Evolutionary conservation across 2,329 filamentous ascomycete species (phyloP), one percentile per base, ranked within the genome.

Genomic region (Tolypocladium nubicola): DNA sequence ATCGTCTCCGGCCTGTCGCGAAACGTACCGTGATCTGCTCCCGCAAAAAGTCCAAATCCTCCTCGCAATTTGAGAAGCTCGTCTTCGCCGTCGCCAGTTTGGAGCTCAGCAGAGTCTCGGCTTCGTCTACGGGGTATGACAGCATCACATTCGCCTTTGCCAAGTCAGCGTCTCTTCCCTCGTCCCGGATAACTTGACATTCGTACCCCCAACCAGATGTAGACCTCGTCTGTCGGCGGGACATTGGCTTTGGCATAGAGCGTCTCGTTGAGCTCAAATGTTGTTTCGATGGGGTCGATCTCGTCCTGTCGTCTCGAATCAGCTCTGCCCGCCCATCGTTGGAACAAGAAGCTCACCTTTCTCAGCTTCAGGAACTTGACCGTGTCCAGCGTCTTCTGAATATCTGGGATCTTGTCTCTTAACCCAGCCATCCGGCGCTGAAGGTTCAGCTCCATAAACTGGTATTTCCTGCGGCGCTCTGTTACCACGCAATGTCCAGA

Each of bases 381-480:
- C 21, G 90, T 94, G 59, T 97, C 93, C 59, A 97, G 75, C 1
- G 94, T 97, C 79, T 97, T 97, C 67, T 90, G 86, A 62, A 99
- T 97, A 71, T 99, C 94, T 0, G 94, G 94, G 63, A 99, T 91
- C 78, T 97, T 99, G 68, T 97, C 92, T 68, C 87, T 89, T 57
- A 99, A 77, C 2, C 92, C 91, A 4, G 81, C 79, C 56, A 89
- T 87, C 53, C 94, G 84, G 61, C 90, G 83, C 72, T 96, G 88
- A 59, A 94, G 89, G 73, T 96, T 97, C 70, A 88, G 79, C 76
- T 97, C 91, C 94, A 99, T 99, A 76, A 97, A 99, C 73, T 97
- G 94, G 77, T 99, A 99, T 81, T 99, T 99, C 65, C 91, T 96
- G 70, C 30, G 40, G 33, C 53, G 11, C 23, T 23, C 26, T 13